Base-by-base conservation (phyloP, 78 protist species). In the Parvularia atlantis region DNA sequence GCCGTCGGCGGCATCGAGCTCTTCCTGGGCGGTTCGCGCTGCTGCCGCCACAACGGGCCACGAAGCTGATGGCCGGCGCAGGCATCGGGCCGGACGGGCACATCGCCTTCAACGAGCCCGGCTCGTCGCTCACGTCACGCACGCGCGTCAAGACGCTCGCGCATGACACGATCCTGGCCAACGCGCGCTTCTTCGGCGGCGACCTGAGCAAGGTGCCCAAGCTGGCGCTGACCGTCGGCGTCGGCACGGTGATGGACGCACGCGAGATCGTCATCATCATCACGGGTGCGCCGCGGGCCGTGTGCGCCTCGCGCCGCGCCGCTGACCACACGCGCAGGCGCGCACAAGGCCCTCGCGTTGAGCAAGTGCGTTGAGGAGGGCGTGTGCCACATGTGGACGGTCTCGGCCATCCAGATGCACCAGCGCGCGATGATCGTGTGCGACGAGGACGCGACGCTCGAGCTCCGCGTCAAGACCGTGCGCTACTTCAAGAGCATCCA, bases 71-170 rank as follows among this genome's bases (percentile, higher is more conserved):
- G 30, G 60, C 60, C 35, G 35, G 6, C 1, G n/a, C 39, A 56
- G 75, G 68, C 19, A 80, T 91, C 62, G 95, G 93, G 20, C 68
- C 81, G 4, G 90, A 89, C 59, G 96, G 96, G 2, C 96, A 91
- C 84, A 89, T 91, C 16, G 96, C 93, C 30, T 91, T 91, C 80
- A 91, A 91, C 62, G 96, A 91, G 62, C 96, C 96, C 30, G 89
- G 93, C 53, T 78, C 88, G 43, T 50, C 73, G n/a, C 82, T 81
- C 17, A 0, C 77, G 19, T 48, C 74, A 24, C 74, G 88, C 39
- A 91, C 96, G 5, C 84, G 96, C 66, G 35, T 89, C 54, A 85
- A 84, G 73, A 76, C 87, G 19, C 69, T 91, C 11, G 81, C 91
- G 0, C 33, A 60, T 13, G 91, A 84, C 33, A 91, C 96, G 11